Evolutionary conservation across 352 stramenopile genomes (phyloP), one percentile per base, ranked within the genome.

Genomic region (Phytophthora quininea): DNA sequence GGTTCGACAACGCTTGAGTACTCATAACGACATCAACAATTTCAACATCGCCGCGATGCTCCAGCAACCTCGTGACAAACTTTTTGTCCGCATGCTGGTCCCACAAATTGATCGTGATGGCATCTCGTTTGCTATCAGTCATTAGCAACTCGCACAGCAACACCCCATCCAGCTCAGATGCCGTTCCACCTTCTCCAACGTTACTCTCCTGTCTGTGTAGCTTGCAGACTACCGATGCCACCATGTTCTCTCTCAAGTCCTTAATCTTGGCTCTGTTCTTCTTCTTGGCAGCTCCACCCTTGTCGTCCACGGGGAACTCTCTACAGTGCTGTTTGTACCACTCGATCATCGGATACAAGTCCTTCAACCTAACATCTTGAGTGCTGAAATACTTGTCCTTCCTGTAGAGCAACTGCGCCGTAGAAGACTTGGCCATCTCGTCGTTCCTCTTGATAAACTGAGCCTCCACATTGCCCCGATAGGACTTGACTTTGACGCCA

Each of bases 261-360:
- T 76, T 74, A 54, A 89, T 79, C 45, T 42, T 68, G 4, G 68
- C 55, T 43, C 59, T 71, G 37, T 54, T 69, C 11, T 19, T 68
- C 30, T 8, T 68, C 29, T 60, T 62, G 32, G 33, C 10, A 35
- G 40, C n/a, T 15, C 30, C 49, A 6, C 43, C 40, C 29, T 19
- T 27, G 12, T 70, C 55, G 0, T 45, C 35, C 1, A 71, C 47
- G 19, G 76, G 40, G 58, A 90, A 76, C 51, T 80, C 64, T 50
- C 77, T 62, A 54, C 76, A 81, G 62, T 88, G 64, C 42, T 79
- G 65, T 31, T 89, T 88, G 63, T 89, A 86, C 77, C 80, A 89
- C 54, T 88, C 76, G 68, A 91, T 85, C 79, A 89, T 89, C 1
- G 75, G 71, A 54, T 86, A 91, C 14, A 90, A 37, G 35, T 85